phyloP scores from a whole-genome alignment of 306 rosid genomes.

The Lathyrus tuberosus region DNA sequence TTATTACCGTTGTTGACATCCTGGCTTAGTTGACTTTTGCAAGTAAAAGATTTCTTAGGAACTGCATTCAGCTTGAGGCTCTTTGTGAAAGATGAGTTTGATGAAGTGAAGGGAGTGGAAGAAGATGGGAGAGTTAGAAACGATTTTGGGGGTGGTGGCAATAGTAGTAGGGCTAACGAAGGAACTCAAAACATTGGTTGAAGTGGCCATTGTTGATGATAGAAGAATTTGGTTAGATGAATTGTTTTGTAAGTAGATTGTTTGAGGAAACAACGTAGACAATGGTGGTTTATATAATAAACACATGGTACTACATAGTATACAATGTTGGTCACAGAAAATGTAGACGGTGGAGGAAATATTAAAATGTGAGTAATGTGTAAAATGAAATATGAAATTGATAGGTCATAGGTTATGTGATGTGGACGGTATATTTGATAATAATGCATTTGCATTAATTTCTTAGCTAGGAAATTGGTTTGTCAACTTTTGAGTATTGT shows the following conservation, averaged over 20 bases:
- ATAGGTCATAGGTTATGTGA: neutral
- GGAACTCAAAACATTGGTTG: conserved; percentile 43
- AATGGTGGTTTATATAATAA: conserved; percentile 5
- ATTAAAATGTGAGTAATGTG: neutral
- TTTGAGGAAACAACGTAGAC: neutral
- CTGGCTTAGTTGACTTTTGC: conserved; percentile 40
- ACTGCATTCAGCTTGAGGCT: conserved; percentile 35
- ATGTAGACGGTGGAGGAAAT: neutral
- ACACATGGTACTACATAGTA: neutral
- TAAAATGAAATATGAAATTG: neutral
- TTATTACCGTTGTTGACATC: conserved; percentile 36
- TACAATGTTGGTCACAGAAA: neutral
- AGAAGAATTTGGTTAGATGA: neutral
- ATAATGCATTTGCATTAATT: too few relatives aligned
- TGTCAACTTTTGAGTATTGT: neutral
- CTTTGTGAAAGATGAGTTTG: conserved; percentile 28
- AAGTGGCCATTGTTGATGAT: conserved; percentile 46
- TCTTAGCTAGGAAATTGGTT: neutral
- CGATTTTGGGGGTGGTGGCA: conserved; percentile 35
- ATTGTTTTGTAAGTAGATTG: neutral
- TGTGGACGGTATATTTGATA: neutral
- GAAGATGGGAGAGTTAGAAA: conserved; percentile 28
- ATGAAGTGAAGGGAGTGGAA: conserved; percentile 37
- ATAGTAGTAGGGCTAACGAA: conserved; percentile 17
- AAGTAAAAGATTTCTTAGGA: conserved; percentile 41